Conservation (phyloP, 352 stramenopile genomes). For the Pythium dissotocum region DNA sequence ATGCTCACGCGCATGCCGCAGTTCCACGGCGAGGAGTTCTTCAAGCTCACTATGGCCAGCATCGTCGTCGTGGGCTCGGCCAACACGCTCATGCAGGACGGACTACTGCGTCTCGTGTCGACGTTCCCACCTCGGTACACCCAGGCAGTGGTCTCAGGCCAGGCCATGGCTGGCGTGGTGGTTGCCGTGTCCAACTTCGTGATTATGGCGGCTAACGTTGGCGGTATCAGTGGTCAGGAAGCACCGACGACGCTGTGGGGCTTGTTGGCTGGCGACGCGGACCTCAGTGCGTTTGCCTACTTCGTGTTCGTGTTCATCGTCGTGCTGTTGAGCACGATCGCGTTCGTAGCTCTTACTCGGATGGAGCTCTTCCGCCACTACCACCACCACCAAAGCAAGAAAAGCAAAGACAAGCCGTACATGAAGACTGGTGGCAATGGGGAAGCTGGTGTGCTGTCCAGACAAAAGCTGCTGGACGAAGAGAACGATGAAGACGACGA, state of each 20-base stretch:
- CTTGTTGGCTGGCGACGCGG: slow-evolving; percentile 37
- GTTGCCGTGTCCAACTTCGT: slow-evolving; percentile 75
- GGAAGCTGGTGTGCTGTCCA: slow-evolving; percentile 6
- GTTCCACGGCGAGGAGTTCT: slow-evolving; percentile 68
- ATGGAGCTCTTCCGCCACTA: slow-evolving; percentile 76
- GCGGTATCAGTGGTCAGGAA: neutral
- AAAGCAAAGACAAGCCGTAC: slow-evolving; percentile 22
- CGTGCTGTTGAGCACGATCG: slow-evolving; percentile 50
- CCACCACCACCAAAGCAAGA: slow-evolving; percentile 27
- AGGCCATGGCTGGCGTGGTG: slow-evolving; percentile 70
- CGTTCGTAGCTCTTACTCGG: slow-evolving; percentile 56
- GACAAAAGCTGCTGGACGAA: slow-evolving; percentile 20
- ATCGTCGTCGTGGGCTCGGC: slow-evolving; percentile 70
- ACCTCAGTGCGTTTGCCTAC: slow-evolving; percentile 76
- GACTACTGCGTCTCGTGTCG: slow-evolving; percentile 68
- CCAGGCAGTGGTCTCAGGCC: slow-evolving; percentile 73
- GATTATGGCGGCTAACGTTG: slow-evolving; percentile 52
- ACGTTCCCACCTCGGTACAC: slow-evolving; percentile 80
- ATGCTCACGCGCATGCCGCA: slow-evolving; percentile 72
- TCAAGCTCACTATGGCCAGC: slow-evolving; percentile 71
- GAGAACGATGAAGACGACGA: slow-evolving; percentile 15
- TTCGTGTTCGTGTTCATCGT: slow-evolving; percentile 76
- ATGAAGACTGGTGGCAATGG: neutral
- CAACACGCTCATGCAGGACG: slow-evolving; percentile 81
- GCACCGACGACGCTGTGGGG: slow-evolving; percentile 15